Evolutionary conservation across 2,329 filamentous ascomycete genomes (phyloP).

Genomic region (Fusarium chuoi): DNA sequence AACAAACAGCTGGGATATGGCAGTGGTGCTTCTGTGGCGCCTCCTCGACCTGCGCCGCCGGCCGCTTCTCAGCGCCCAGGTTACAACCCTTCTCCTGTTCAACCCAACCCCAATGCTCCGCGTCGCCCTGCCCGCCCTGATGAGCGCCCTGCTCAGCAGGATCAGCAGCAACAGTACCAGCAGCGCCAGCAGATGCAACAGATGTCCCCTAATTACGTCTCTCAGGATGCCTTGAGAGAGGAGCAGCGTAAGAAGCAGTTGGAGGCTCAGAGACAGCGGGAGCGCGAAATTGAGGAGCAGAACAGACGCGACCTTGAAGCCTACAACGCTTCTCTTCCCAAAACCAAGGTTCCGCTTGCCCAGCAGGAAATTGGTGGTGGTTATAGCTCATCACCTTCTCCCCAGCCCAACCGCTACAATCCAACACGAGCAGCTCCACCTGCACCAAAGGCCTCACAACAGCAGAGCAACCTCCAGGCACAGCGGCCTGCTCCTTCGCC

Average conservation of each 20-base stretch:
- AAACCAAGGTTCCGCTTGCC: slow-evolving; percentile 81
- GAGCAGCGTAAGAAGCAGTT: slow-evolving; percentile 71
- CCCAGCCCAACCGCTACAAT: slow-evolving; percentile 78
- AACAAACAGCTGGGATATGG: slow-evolving; percentile 73
- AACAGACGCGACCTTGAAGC: slow-evolving; percentile 81
- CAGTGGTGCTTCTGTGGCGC: slow-evolving; percentile 69
- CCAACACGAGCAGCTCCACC: slow-evolving; percentile 86
- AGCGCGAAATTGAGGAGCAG: slow-evolving; percentile 70
- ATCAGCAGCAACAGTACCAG: slow-evolving; percentile 64
- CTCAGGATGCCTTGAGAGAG: slow-evolving; percentile 62
- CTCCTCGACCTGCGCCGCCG: slow-evolving; percentile 72
- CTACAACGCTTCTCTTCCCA: slow-evolving; percentile 89
- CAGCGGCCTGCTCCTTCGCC: slow-evolving; percentile 86
- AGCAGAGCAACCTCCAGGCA: slow-evolving; percentile 69
- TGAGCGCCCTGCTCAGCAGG: slow-evolving; percentile 48
- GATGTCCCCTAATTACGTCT: slow-evolving; percentile 64
- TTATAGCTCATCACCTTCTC: slow-evolving; percentile 52
- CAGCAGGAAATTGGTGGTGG: slow-evolving; percentile 88
- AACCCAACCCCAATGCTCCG: slow-evolving; percentile 52
- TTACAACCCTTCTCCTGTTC: slow-evolving; percentile 52
- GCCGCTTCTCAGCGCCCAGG: slow-evolving; percentile 56
- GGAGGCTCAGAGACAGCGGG: slow-evolving; percentile 64
- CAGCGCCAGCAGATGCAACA: slow-evolving; percentile 69
- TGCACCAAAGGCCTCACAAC: slow-evolving; percentile 70
- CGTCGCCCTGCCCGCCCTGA: slow-evolving; percentile 57